Evolutionary conservation across 345 rosid genomes (phyloP).

Genomic region (Orychophragmus violaceus): DNA sequence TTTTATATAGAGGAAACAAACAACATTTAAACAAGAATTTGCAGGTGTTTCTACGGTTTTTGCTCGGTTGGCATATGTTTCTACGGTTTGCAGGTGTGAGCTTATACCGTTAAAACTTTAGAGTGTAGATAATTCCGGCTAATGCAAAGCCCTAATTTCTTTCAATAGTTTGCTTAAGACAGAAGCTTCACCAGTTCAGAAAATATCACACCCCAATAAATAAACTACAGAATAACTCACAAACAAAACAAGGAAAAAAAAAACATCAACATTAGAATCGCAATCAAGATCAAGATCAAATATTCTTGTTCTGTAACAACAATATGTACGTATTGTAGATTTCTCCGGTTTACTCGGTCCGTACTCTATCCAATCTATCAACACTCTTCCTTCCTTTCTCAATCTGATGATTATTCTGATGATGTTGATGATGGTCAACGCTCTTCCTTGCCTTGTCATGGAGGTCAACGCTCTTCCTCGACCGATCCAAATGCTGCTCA

Average conservation of each 20-base stretch:
- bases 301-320: constrained; percentile 13
- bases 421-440: constrained; percentile 39
- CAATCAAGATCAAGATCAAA: constrained; percentile 25
- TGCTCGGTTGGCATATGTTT: not conserved
- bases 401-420: constrained; percentile 37
- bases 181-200: not conserved
- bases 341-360: constrained; percentile 42
- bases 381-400: constrained; percentile 88
- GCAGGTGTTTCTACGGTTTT: too few relatives aligned
- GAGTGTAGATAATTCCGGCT: not conserved
- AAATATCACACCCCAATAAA: constrained; percentile 4
- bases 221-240: constrained; percentile 19
- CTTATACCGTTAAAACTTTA: too few relatives aligned
- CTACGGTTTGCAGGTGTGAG: too few relatives aligned
- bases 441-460: constrained; percentile 81
- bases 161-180: constrained; percentile 2
- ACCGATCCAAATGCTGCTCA: constrained; percentile 67
- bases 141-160: not conserved
- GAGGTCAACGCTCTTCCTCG: constrained; percentile 85
- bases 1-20: not conserved
- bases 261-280: constrained; percentile 15
- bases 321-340: constrained; percentile 18
- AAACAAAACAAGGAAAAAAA: not conserved
- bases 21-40: not conserved
- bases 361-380: constrained; percentile 71